phyloP scores from a whole-genome alignment of 352 stramenopile species.

The Ophiocytium majus region DNA sequence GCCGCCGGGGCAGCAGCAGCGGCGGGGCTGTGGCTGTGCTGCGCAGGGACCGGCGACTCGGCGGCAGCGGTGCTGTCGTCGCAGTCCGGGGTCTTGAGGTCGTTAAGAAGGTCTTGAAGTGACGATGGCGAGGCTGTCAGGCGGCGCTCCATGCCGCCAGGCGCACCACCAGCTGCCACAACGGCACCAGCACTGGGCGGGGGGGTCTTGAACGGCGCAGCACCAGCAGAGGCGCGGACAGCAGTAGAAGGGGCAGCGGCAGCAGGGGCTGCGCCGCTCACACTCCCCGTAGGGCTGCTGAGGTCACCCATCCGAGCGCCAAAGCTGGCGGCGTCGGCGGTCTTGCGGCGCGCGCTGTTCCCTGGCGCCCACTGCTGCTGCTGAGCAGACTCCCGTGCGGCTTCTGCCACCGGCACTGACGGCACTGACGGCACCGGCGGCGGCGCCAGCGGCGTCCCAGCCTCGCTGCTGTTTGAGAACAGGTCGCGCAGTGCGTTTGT shows the following conservation, averaged over 20 bases:
- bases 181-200: background rate
- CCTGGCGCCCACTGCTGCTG: background rate
- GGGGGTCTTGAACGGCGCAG: background rate
- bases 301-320: background rate
- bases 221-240: background rate
- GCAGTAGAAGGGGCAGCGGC: no score
- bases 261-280: background rate
- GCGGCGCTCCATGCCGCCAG: background rate
- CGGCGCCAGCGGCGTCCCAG: background rate
- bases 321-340: background rate
- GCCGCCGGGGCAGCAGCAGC: background rate
- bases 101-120: background rate
- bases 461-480: no score
- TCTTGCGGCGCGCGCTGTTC: background rate
- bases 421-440: background rate
- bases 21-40: background rate
- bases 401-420: background rate
- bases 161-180: no score
- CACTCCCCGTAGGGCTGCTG: background rate
- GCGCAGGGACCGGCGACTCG: background rate
- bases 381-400: no score
- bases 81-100: background rate
- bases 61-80: background rate
- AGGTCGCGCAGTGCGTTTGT: background rate
- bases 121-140: background rate